Conservation (phyloP, 2,329 filamentous ascomycete genomes). For the Cercospora beticola region DNA sequence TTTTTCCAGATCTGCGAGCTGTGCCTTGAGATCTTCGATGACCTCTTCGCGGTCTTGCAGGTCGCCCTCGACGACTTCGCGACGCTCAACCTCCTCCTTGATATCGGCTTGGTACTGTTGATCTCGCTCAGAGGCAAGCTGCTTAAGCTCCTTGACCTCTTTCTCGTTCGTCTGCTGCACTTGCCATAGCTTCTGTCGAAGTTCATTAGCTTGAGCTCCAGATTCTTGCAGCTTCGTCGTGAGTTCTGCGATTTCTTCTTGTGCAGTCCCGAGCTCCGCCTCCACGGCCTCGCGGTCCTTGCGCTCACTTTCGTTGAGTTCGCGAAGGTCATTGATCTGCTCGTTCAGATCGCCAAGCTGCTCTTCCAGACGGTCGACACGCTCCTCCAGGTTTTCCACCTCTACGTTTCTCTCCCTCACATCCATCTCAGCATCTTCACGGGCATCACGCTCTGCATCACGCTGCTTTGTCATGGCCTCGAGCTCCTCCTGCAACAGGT, state of each 20-base stretch:
- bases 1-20: constrained; percentile 38
- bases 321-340: constrained; percentile 41
- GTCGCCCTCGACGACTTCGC: constrained; percentile 41
- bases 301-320: constrained; percentile 43
- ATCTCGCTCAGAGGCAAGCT: constrained; percentile 41
- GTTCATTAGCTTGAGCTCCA: constrained; percentile 50
- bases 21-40: constrained; percentile 39
- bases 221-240: constrained; percentile 42
- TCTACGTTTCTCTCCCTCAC: constrained; percentile 40
- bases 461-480: constrained; percentile 38
- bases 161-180: constrained; percentile 45
- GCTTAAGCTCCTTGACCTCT: constrained; percentile 42
- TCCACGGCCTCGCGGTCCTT: constrained; percentile 47
- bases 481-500: constrained; percentile 37
- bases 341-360: constrained; percentile 33
- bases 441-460: constrained; percentile 35
- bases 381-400: constrained; percentile 42
- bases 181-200: constrained; percentile 50
- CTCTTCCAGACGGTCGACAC: constrained; percentile 37
- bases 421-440: constrained; percentile 41
- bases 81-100: constrained; percentile 40
- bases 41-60: constrained; percentile 38
- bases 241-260: constrained; percentile 44
- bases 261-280: constrained; percentile 44
- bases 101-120: constrained; percentile 42